Base-by-base conservation (phyloP, 495 filamentous ascomycete genomes). In the Talaromyces liani region DNA sequence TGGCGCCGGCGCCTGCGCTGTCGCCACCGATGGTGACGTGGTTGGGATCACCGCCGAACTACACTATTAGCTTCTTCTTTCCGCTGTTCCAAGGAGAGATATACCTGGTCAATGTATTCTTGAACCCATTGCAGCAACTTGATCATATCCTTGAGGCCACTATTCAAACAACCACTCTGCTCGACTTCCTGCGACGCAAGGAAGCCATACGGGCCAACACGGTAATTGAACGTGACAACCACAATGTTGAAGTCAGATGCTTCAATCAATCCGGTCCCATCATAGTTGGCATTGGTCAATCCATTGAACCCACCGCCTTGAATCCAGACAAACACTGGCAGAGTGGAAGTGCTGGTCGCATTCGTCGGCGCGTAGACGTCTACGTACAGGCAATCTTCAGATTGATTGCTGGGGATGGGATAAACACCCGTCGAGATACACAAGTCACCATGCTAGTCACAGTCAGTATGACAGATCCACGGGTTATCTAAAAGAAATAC, bases 171-270 rank as follows among this genome's bases (percentile, higher is more conserved):
- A 3, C 79, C 79, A 53, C 79, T 68, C 22, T 65, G 67, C 51
- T 77, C 69, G 6, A 91, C 74, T 62, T 87, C 79, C 20, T 83
- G 70, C 58, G 86, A 82, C 1, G 89, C 87, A 0, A 92, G 76
- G 64, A 92, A 92, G 0, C 90, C 90, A 72, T 84, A 89, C 0
- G 88, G 78, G 0, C 90, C 89, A 14, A 92, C 88, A 6, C 90
- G 85, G 65, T 92, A 92, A 69, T 92, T 92, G 75, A 92, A 87
- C 63, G 83, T 88, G 14, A 93, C 85, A 29, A 92, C 78, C 4
- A 92, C 77, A 51, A 92, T 85, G 45, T 82, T 79, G 58, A 78
- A 73, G 6, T 76, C 79, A 0, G 85, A 85, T 9, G 82, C 84
- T 66, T 80, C 58, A 49, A 92, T 80, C 5, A 92, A 76, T 22